Percentiles rank a stretch among this genome's conserved stretches.
phyloP scores from a whole-genome alignment of 169 alveolate genomes.

The Plasmodium yoelii region DNA sequence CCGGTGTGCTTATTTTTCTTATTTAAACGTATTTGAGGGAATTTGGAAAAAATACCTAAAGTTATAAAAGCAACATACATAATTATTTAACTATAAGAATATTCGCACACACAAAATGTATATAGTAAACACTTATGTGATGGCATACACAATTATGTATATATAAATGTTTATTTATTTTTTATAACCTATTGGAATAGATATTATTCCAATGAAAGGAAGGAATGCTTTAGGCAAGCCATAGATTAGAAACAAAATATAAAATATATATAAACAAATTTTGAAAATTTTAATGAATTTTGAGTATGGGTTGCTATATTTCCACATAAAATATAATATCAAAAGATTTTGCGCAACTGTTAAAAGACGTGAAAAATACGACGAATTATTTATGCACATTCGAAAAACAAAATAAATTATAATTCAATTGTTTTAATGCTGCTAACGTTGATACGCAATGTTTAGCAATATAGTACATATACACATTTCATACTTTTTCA shows the following conservation, averaged over 20 bases:
- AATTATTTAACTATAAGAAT: background rate
- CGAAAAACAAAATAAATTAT: background rate
- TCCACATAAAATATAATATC: slow-evolving; percentile 60
- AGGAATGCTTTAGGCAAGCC: slow-evolving; percentile 11
- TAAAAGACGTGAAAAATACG: background rate
- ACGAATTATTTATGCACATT: background rate
- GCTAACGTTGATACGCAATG: background rate
- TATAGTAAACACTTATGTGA: background rate
- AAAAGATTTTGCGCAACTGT: slow-evolving; percentile 31
- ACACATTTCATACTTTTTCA: background rate
- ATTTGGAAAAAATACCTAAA: slow-evolving; percentile 43
- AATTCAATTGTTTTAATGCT: no score
- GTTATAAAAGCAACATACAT: background rate
- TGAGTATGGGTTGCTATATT: slow-evolving; percentile 23
- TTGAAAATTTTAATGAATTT: slow-evolving; percentile 10
- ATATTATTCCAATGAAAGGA: slow-evolving; percentile 18
- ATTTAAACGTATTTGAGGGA: slow-evolving; percentile 64
- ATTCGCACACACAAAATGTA: background rate
- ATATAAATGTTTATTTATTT: background rate
- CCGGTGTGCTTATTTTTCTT: slow-evolving; percentile 55
- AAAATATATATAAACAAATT: slow-evolving; percentile 12
- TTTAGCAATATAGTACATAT: background rate
- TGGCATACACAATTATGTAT: background rate
- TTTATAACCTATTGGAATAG: slow-evolving; percentile 35
- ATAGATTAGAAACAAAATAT: slow-evolving; percentile 10